Evolutionary conservation across 768 basidiomycete species (phyloP).

Genomic region (Suillus placidus): DNA sequence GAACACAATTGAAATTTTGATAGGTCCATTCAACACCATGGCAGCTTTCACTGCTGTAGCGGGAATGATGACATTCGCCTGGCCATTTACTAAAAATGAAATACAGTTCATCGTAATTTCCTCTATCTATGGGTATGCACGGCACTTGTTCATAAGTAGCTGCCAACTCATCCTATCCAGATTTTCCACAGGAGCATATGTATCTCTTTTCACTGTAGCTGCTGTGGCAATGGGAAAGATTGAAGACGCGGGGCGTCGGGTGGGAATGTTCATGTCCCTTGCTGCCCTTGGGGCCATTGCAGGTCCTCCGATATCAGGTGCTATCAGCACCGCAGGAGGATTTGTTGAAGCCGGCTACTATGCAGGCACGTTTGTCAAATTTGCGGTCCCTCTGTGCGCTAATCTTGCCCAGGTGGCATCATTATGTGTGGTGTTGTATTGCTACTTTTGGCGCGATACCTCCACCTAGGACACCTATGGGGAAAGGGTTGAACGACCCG

Average conservation of each 20-base stretch:
- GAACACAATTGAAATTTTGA: background rate
- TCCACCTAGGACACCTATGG: conserved; percentile 42
- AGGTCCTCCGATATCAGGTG: conserved; percentile 76
- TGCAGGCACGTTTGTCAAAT: conserved; percentile 36
- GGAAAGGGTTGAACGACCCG: conserved; percentile 33
- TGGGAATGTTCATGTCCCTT: conserved; percentile 66
- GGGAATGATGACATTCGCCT: conserved; percentile 62
- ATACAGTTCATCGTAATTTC: conserved; percentile 53
- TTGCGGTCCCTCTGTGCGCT: background rate
- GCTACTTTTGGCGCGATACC: conserved; percentile 42
- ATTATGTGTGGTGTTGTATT: conserved; percentile 46
- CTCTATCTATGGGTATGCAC: conserved; percentile 63
- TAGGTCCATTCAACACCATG: conserved; percentile 72
- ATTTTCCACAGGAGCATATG: conserved; percentile 62
- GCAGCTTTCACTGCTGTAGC: conserved; percentile 62
- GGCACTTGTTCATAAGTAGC: background rate
- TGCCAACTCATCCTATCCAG: conserved; percentile 32
- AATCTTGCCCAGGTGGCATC: conserved; percentile 34
- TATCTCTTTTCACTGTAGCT: conserved; percentile 58
- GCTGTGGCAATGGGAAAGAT: conserved; percentile 62
- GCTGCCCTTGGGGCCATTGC: conserved; percentile 62
- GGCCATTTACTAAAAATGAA: conserved; percentile 62
- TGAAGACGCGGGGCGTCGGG: conserved; percentile 63
- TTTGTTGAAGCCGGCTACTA: conserved; percentile 43
- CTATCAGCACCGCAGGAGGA: conserved; percentile 54